A percentile compares a stretch with the other conserved stretches of the same genome.
phyloP scores from a whole-genome alignment of 208 protist genomes.

The Acanthamoeba castellanii region DNA sequence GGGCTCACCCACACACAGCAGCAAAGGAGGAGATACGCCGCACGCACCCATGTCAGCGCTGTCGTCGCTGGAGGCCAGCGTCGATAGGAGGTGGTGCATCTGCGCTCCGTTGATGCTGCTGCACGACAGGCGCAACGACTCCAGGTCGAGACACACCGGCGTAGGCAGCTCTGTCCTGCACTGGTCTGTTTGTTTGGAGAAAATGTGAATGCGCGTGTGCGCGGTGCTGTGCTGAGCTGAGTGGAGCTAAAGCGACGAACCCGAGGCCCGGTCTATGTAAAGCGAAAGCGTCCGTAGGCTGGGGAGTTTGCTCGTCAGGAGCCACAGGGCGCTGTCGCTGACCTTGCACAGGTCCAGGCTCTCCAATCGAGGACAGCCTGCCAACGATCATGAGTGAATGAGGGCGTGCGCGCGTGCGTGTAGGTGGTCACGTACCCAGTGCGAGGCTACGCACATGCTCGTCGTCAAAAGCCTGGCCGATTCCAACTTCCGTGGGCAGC shows the following conservation, averaged over 20 bases:
- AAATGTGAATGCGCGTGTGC: not conserved
- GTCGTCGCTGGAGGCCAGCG: not conserved
- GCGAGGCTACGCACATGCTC: not conserved
- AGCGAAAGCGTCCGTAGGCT: not conserved
- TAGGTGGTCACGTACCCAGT: not conserved
- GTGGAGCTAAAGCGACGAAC: not conserved
- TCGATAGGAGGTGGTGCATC: not conserved
- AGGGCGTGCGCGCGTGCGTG: not conserved
- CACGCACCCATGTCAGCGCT: not conserved
- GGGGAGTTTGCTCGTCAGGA: not conserved
- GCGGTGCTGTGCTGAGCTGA: not conserved
- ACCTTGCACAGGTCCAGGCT: not conserved
- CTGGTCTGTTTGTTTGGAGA: not conserved
- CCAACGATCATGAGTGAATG: not conserved
- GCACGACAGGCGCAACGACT: not conserved
- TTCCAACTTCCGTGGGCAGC: not conserved
- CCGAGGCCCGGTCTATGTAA: not conserved
- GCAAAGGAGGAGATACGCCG: not conserved
- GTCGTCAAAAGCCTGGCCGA: not conserved
- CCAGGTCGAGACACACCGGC: not conserved
- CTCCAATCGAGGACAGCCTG: not conserved
- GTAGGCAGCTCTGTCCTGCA: not conserved
- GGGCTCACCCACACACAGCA: not conserved
- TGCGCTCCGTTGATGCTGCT: not conserved
- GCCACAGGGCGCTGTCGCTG: not conserved